These are phyloP conservation scores for Steccherinum ochraceum DNA, from an alignment of 768 basidiomycete species.

Conservation along the genomic window DNA sequence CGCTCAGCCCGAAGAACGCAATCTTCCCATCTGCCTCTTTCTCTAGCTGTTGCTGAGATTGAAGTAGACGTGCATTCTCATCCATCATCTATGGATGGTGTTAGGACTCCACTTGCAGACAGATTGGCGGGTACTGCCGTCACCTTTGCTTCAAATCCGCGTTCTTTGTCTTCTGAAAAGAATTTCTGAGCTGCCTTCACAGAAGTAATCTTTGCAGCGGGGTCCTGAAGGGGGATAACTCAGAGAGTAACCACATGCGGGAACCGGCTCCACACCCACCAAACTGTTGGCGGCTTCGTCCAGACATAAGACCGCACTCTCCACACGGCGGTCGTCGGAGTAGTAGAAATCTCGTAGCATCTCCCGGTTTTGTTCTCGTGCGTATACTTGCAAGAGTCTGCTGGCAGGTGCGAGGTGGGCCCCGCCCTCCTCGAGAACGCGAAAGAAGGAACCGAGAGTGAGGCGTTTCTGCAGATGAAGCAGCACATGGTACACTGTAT, in stretches of 20 bases:
- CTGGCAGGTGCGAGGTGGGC: slow-evolving; percentile 66
- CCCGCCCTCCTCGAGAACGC: slow-evolving; percentile 88
- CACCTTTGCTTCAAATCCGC: slow-evolving; percentile 86
- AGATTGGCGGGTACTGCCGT: too few relatives aligned
- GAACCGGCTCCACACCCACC: slow-evolving; percentile 39
- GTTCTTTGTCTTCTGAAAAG: slow-evolving; percentile 93
- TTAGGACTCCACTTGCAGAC: too few relatives aligned
- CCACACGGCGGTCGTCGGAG: slow-evolving; percentile 91
- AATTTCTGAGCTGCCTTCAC: slow-evolving; percentile 86
- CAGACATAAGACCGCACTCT: slow-evolving; percentile 84
- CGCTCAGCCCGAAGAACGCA: slow-evolving; percentile 72
- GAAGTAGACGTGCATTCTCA: slow-evolving; percentile 70
- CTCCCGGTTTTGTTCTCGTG: slow-evolving; percentile 82
- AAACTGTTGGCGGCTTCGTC: slow-evolving; percentile 70
- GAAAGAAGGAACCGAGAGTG: slow-evolving; percentile 88
- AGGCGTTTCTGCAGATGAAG: slow-evolving; percentile 81
- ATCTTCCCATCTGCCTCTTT: slow-evolving; percentile 77
- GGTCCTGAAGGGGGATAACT: slow-evolving; percentile 58
- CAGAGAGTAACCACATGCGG: not conserved
- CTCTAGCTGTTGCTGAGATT: slow-evolving; percentile 82
- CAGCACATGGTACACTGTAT: slow-evolving; percentile 88
- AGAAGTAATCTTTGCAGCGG: slow-evolving; percentile 57
- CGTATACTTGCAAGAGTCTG: slow-evolving; percentile 82
- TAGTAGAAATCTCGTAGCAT: slow-evolving; percentile 97
- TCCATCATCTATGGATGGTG: slow-evolving; percentile 96